Percentiles rank a stretch among this genome's conserved stretches.
phyloP scores from a whole-genome alignment of 2,329 filamentous ascomycete genomes.

The Aspergillus pseudonomiae region DNA sequence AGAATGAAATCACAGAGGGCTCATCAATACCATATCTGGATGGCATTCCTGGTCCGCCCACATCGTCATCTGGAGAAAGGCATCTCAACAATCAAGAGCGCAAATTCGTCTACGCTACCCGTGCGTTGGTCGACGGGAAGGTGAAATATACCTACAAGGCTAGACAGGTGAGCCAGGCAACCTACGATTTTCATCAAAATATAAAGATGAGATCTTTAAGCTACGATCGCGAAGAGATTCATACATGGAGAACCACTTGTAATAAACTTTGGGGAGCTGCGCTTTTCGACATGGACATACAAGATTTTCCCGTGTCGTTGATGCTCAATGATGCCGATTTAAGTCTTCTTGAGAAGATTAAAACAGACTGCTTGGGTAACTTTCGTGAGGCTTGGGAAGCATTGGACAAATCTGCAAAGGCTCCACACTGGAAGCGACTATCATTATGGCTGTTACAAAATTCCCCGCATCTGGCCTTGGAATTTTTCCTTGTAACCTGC shows the following conservation, averaged over 20 bases:
- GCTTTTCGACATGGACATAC: slow-evolving; percentile 12
- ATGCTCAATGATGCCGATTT: slow-evolving; percentile 20
- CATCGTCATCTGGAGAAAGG: background rate
- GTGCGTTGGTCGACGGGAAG: slow-evolving; percentile 14
- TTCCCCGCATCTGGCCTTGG: slow-evolving; percentile 39
- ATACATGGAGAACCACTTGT: slow-evolving; percentile 28
- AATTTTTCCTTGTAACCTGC: slow-evolving; percentile 48
- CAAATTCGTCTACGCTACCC: slow-evolving; percentile 7
- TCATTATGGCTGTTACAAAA: slow-evolving; percentile 51
- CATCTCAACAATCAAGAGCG: background rate
- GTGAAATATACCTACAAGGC: slow-evolving; percentile 18
- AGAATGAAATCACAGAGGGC: background rate
- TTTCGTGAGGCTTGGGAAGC: slow-evolving; percentile 35
- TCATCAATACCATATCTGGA: background rate
- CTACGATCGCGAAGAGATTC: background rate
- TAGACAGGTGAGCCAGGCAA: slow-evolving; percentile 23
- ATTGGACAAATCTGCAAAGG: slow-evolving; percentile 25
- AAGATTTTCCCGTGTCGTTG: background rate
- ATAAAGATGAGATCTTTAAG: slow-evolving; percentile 29
- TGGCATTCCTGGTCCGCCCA: background rate
- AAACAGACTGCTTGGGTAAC: slow-evolving; percentile 22
- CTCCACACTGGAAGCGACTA: slow-evolving; percentile 45
- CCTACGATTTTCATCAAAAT: slow-evolving; percentile 23
- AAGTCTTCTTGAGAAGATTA: slow-evolving; percentile 26
- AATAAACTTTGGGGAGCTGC: slow-evolving; percentile 28